Base-by-base conservation (phyloP, 208 protist species). In the Trypanosoma caninum region DNA sequence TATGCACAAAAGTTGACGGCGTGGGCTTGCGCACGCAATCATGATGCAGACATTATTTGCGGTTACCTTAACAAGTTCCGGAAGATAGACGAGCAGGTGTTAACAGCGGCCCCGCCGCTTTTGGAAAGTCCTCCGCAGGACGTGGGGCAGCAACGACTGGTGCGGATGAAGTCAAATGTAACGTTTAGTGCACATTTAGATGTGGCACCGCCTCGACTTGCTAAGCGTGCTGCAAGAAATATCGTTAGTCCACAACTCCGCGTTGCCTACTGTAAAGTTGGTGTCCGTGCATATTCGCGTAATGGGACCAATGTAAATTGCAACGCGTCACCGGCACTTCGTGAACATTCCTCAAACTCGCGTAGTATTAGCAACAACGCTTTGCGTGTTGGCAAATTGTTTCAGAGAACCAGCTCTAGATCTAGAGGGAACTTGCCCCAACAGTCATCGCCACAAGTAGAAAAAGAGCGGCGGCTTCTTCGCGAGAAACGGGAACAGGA, bases 61-160 rank as follows among this genome's bases (percentile, higher is more conserved):
- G 68, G 72, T 22, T 92, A 92, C 59, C 77, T 92, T 10, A 61
- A 76, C 35, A 81, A 87, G 69, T 87, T 89, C 65, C 85, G 85
- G 35, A 69, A 67, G 23, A 62, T 76, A 16, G 85, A 92, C 50
- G 65, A 84, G 14, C 72, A 71, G 47, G 62, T 78, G 13, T 68
- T 92, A 9, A 57, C 58, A 45, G 40, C 52, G 25, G 23, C 30
- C 2, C 0, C 40, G 44, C 16, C 54, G n/a, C 45, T 46, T n/a
- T 9, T 47, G 16, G 35, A 35, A 18, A 41, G 51, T 13, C 20
- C 11, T 38, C 37, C 44, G 25, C 34, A 25, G 11, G 31, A 50
- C 6, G 23, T 25, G 13, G 35, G n/a, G 2, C 14, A 14, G 27
- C 16, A 28, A 9, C 14, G 35, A 35, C 9, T 2, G 16, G 13